phyloP scores from a whole-genome alignment of 2,329 filamentous ascomycete genomes.

The Curvularia verruculosa region DNA sequence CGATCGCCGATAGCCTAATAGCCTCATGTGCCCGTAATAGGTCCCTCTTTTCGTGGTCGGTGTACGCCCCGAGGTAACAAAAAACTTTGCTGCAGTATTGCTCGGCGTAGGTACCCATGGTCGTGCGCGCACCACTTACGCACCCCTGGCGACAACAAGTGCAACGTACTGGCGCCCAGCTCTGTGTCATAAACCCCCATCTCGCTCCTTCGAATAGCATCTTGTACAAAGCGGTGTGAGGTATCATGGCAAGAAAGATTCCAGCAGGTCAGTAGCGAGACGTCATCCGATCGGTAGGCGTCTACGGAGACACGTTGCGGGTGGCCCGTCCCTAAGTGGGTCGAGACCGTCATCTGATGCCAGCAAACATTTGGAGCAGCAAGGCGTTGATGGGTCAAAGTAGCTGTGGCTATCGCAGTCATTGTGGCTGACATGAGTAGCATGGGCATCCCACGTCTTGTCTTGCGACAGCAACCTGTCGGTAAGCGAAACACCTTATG shows the following conservation, averaged over 20 bases:
- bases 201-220: slow-evolving; percentile 15
- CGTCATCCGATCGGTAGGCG: slow-evolving; percentile 16
- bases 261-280: slow-evolving; percentile 13
- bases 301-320: slow-evolving; percentile 26
- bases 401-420: slow-evolving; percentile 11
- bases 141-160: slow-evolving; percentile 9
- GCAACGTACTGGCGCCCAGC: slow-evolving; percentile 9
- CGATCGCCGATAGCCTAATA: slow-evolving; percentile 18
- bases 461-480: slow-evolving; percentile 5
- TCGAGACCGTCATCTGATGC: slow-evolving; percentile 15
- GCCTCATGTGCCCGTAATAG: slow-evolving; percentile 7
- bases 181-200: slow-evolving; percentile 3
- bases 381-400: neutral
- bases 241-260: slow-evolving; percentile 5
- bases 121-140: slow-evolving; percentile 13
- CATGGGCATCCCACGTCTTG: slow-evolving; percentile 10
- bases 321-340: slow-evolving; percentile 21
- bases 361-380: slow-evolving; percentile 12
- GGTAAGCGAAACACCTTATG: slow-evolving; percentile 7
- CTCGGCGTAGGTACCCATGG: slow-evolving; percentile 19
- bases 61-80: slow-evolving; percentile 22
- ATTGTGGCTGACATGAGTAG: slow-evolving; percentile 9
- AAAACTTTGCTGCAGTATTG: slow-evolving; percentile 9
- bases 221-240: slow-evolving; percentile 22
- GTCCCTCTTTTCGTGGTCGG: slow-evolving; percentile 12